phyloP scores from a whole-genome alignment of 257 asterid species.

The Primulina tabacum region DNA sequence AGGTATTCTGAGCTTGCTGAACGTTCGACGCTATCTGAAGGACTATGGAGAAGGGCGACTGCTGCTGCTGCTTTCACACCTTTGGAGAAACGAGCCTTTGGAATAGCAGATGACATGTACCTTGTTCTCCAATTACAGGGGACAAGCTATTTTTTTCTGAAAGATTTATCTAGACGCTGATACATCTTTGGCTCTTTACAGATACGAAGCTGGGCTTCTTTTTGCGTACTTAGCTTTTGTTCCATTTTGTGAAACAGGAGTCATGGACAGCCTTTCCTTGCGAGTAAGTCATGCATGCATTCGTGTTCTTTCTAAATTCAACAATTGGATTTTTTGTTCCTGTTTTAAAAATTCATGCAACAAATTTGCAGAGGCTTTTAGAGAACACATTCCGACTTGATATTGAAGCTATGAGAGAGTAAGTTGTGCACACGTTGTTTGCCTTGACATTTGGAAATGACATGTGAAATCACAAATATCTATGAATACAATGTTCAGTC shows the following conservation, averaged over 20 bases:
- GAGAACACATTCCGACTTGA: constrained; percentile 88
- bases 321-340: not conserved
- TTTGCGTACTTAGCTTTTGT: constrained; percentile 70
- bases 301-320: constrained; percentile 17
- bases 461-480: not conserved
- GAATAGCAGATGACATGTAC: constrained; percentile 96
- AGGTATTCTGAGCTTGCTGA: constrained; percentile 70
- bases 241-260: constrained; percentile 88
- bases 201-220: constrained; percentile 96
- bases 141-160: constrained; percentile 1
- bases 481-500: not conserved
- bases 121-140: not conserved
- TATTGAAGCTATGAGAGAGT: constrained; percentile 87
- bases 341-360: constrained; percentile 11
- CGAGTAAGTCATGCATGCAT: constrained; percentile 44
- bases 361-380: constrained; percentile 69
- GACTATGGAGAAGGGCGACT: constrained; percentile 87
- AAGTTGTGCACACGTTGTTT: constrained; percentile 28
- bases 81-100: constrained; percentile 78
- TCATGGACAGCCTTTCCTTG: constrained; percentile 75
- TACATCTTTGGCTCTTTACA: constrained; percentile 31
- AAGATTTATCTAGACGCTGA: not conserved
- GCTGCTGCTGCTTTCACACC: constrained; percentile 75
- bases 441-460: constrained; percentile 1
- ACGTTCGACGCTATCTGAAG: constrained; percentile 54